These are phyloP conservation scores for Gliomastix tumulicola DNA, from an alignment of 2,329 filamentous ascomycete species.

Conservation along the genomic window DNA sequence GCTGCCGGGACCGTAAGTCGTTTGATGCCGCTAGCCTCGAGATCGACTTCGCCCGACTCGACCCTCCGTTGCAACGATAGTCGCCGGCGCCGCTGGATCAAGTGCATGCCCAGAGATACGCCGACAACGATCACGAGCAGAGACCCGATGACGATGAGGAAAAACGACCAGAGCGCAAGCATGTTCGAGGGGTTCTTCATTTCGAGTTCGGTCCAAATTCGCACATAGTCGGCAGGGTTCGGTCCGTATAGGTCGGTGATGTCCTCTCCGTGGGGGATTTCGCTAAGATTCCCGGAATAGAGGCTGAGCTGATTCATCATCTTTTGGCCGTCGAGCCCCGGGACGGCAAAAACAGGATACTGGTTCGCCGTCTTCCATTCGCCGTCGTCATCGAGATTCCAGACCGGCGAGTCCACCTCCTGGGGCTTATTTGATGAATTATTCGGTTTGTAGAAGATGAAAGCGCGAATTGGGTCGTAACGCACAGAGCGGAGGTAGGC, in stretches of 20 bases:
- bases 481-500: conserved; percentile 62
- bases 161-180: conserved; percentile 76
- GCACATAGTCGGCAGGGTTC: conserved; percentile 50
- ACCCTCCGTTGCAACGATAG: conserved; percentile 63
- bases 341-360: conserved; percentile 79
- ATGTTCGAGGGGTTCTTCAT: conserved; percentile 41
- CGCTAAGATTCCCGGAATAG: conserved; percentile 70
- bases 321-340: conserved; percentile 55
- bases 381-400: conserved; percentile 63
- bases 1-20: conserved; percentile 68
- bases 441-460: conserved; percentile 57
- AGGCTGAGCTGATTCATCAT: conserved; percentile 66
- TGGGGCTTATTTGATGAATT: conserved; percentile 57
- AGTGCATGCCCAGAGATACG: conserved; percentile 69
- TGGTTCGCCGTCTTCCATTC: conserved; percentile 65
- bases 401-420: conserved; percentile 52
- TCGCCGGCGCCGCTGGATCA: conserved; percentile 66
- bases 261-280: conserved; percentile 50
- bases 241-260: conserved; percentile 48
- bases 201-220: conserved; percentile 50
- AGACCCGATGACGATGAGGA: conserved; percentile 63
- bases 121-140: conserved; percentile 59
- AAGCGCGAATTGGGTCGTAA: conserved; percentile 50
- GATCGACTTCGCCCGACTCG: conserved; percentile 70
- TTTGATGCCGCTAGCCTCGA: conserved; percentile 82